Evolutionary conservation across 2,329 filamentous ascomycete species (phyloP).

Genomic region (Fusarium praegraminearum): DNA sequence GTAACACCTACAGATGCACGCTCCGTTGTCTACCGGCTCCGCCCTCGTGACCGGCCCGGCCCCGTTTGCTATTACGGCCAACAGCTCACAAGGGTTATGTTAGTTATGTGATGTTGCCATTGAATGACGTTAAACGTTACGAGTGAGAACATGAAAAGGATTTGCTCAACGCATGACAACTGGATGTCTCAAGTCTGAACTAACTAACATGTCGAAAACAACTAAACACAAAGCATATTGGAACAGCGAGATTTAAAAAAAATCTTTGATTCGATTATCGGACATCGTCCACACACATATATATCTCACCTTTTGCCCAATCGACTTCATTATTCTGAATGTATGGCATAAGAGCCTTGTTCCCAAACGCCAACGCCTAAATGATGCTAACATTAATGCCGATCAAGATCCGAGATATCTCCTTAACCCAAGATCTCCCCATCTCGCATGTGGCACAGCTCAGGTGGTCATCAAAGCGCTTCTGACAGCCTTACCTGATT

Average conservation of each 20-base stretch:
- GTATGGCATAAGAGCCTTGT: neutral
- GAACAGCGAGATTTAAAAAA: neutral
- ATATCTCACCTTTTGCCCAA: neutral
- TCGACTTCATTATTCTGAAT: constrained; percentile 2
- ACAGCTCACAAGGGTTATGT: constrained; percentile 8
- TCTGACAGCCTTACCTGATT: constrained; percentile 5
- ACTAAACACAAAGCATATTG: neutral
- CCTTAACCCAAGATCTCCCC: constrained; percentile 38
- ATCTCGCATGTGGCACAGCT: constrained; percentile 28
- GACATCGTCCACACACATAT: constrained; percentile 4
- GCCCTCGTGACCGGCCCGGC: constrained; percentile 45
- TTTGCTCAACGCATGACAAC: neutral
- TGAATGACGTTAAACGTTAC: neutral
- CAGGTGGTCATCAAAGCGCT: constrained; percentile 7
- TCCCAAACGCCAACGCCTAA: constrained; percentile 30
- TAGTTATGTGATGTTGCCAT: constrained; percentile 2
- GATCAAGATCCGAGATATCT: constrained; percentile 47
- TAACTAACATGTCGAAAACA: constrained; percentile 4
- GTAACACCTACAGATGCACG: constrained; percentile 17
- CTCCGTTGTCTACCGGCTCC: constrained; percentile 30
- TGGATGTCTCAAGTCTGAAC: constrained; percentile 1
- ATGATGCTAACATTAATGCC: constrained; percentile 32
- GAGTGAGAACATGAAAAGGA: neutral
- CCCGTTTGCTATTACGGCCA: constrained; percentile 14
- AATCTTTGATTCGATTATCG: constrained; percentile 20